A percentile compares a stretch with the other conserved stretches of the same genome.
These are phyloP conservation scores for Galerina marginata DNA, from an alignment of 768 basidiomycete genomes.

Conservation along the genomic window DNA sequence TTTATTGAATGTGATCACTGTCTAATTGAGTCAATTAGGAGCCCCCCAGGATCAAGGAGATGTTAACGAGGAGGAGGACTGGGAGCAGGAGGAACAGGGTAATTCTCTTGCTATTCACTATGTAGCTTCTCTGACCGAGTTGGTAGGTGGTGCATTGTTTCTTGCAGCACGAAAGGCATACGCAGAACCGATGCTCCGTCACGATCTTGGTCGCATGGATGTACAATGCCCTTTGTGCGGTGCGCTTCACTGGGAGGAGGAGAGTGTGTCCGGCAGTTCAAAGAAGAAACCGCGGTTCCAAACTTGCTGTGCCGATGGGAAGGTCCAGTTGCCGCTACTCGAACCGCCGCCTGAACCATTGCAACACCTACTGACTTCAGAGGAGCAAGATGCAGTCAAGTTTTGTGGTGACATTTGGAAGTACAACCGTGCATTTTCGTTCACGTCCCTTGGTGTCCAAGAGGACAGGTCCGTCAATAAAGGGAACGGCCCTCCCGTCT, in stretches of 20 bases:
- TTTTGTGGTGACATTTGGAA: slow-evolving; percentile 44
- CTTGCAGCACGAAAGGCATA: slow-evolving; percentile 20
- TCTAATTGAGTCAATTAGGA: too few relatives aligned
- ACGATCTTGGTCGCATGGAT: slow-evolving; percentile 43
- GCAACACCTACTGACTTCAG: slow-evolving; percentile 19
- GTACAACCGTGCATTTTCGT: slow-evolving; percentile 48
- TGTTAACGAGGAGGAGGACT: too few relatives aligned
- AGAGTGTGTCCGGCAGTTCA: slow-evolving; percentile 24
- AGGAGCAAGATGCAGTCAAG: slow-evolving; percentile 9
- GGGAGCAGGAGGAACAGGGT: not conserved
- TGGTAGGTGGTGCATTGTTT: slow-evolving; percentile 13
- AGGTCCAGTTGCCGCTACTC: slow-evolving; percentile 32
- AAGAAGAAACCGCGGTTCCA: slow-evolving; percentile 31
- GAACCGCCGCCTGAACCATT: slow-evolving; percentile 30
- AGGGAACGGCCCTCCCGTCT: slow-evolving; percentile 32
- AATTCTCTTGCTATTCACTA: not conserved
- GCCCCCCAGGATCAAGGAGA: too few relatives aligned
- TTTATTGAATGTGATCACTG: too few relatives aligned
- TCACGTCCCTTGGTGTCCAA: slow-evolving; percentile 40
- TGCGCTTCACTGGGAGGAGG: slow-evolving; percentile 42
- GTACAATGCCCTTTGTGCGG: slow-evolving; percentile 35
- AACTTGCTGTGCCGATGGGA: slow-evolving; percentile 41
- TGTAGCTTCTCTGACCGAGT: too few relatives aligned
- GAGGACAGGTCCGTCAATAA: slow-evolving; percentile 33
- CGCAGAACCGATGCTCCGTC: slow-evolving; percentile 21